Conservation (phyloP, 352 stramenopile species). For the Globisporangium cystogenes region DNA sequence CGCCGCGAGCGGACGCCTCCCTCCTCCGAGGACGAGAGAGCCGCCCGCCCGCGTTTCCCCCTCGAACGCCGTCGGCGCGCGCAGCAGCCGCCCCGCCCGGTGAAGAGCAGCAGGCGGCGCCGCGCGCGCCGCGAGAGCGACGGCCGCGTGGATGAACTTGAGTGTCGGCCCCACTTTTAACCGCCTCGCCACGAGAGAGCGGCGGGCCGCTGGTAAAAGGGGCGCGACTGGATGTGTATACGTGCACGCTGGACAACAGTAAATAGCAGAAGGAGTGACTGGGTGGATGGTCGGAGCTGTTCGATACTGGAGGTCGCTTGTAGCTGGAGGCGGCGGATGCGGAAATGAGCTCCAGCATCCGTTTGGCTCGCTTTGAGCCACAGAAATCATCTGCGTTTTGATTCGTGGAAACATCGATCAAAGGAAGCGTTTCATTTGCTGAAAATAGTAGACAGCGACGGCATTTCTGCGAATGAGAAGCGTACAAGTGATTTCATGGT, state of each 20-base stretch:
- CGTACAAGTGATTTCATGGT: not conserved
- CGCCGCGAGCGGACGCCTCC: slow-evolving; percentile 6
- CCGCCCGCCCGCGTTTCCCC: slow-evolving; percentile 11
- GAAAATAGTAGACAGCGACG: no score
- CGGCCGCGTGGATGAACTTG: slow-evolving; percentile 18
- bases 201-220: slow-evolving; percentile 71
- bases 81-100: not conserved
- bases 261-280: no score
- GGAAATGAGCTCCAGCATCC: not conserved
- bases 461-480: not conserved
- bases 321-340: not conserved
- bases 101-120: not conserved
- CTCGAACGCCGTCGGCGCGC: slow-evolving; percentile 14
- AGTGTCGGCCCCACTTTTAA: slow-evolving; percentile 77
- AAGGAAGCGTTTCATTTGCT: not conserved
- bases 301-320: not conserved
- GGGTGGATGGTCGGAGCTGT: not conserved
- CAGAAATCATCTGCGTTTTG: not conserved
- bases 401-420: not conserved
- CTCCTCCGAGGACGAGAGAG: not conserved
- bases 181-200: slow-evolving; percentile 37
- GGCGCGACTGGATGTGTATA: slow-evolving; percentile 14
- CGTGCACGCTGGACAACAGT: no score
- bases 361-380: no score
- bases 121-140: slow-evolving; percentile 14